Evolutionary conservation across 2,329 filamentous ascomycete genomes (phyloP), one percentile per base, ranked within the genome.

Genomic region (Phaeosphaeria sp.): DNA sequence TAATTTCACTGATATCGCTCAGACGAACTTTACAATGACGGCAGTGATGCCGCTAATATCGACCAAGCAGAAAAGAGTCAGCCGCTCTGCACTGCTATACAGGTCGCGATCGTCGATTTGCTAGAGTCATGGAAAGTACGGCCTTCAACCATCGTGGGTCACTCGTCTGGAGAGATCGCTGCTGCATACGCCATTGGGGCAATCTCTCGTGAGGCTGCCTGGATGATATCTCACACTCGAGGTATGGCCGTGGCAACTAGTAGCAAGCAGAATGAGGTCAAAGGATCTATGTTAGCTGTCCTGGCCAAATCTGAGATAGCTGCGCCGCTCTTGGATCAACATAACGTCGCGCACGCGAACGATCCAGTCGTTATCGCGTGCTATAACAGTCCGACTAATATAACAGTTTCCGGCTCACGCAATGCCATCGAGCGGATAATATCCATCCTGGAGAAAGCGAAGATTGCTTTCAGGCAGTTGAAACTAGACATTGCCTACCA

Each of bases 401-500:
- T 61, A 13, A 60, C 62, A 4, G 41, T 62, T 36, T 56, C 55
- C 15, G 58, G 51, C 0, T 46, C 52, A 9, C 1, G 77, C 0
- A 69, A 73, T 56, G 77, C 74, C 2, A 71, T 83, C 15, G 59
- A 73, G 0, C 69, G 74, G 48, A 55, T 75, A 0, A 67, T 72
- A 15, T 54, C 64, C 1, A 60, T 63, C 4, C 59, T 82, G 0
- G 66, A 77, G 6, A 70, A 75, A 6, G 66, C 75, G n/a, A 63
- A 72, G 3, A 73, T 73, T 9, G 81, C 81, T 55, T 71, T 68
- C 3, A 71, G 78, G 2, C 50, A 67, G 13, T 72, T 83, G 2
- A 73, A 58, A 72, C 54, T 82, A 0, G 76, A 80, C 23, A 73
- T 67, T 13, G 81, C 81, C 0, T 83, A 82, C 51, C 81, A 83